phyloP scores from a whole-genome alignment of 176 grass and related monocot genomes.

The Otatea glauca region DNA sequence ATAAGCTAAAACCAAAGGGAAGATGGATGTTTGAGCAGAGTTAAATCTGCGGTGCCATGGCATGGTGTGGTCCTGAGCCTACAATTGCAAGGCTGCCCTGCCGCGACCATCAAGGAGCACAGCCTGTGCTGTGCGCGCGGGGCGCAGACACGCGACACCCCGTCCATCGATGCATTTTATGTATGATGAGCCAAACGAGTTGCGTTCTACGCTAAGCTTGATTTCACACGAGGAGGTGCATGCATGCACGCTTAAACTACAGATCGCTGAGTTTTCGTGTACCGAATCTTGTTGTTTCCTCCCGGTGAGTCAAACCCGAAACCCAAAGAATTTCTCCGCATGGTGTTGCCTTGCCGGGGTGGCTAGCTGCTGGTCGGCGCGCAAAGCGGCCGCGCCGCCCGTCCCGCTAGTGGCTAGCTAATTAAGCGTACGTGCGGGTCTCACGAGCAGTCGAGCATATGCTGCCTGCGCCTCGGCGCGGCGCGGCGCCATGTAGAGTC shows the following conservation, averaged over 20 bases:
- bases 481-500: no score
- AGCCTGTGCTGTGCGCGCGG: not conserved
- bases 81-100: constrained; percentile 11
- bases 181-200: not conserved
- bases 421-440: no score
- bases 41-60: not conserved
- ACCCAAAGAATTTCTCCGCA: not conserved
- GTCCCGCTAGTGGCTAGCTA: no score
- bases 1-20: not conserved
- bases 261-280: not conserved
- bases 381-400: no score
- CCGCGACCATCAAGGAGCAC: constrained; percentile 10
- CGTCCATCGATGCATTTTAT: constrained; percentile 9
- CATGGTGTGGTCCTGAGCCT: constrained; percentile 33
- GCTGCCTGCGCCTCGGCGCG: no score
- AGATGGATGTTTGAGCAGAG: not conserved
- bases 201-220: not conserved
- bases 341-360: no score
- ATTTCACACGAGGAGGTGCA: not conserved
- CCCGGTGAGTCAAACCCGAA: not conserved
- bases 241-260: not conserved
- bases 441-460: no score
- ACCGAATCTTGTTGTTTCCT: not conserved
- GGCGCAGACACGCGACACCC: not conserved
- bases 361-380: no score